A percentile compares a stretch with the other conserved stretches of the same genome.
Conservation (phyloP, 1,284 basidiomycete species). For the Cutaneotrichosporon sp. region DNA sequence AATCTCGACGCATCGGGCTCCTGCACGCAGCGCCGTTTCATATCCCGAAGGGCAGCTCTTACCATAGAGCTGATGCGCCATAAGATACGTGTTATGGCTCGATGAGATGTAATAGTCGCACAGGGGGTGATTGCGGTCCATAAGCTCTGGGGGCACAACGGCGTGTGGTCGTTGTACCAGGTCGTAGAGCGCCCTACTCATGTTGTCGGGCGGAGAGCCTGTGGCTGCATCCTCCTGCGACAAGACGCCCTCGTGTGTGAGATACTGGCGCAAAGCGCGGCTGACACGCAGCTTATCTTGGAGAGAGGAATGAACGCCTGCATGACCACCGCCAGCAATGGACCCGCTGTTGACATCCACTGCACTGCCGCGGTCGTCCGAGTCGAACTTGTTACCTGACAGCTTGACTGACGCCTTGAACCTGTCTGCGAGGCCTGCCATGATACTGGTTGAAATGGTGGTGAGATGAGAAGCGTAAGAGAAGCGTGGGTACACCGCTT, state of each 20-base stretch:
- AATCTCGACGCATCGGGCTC: conserved; percentile 19
- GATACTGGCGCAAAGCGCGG: conserved; percentile 7
- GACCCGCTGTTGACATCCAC: too few relatives aligned
- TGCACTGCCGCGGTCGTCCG: too few relatives aligned
- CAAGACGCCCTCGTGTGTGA: conserved; percentile 11
- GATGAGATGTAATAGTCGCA: conserved; percentile 87
- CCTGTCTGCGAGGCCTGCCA: too few relatives aligned
- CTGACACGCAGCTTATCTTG: conserved; percentile 9
- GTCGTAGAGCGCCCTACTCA: conserved; percentile 1
- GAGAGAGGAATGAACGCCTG: background rate
- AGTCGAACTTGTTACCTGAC: too few relatives aligned
- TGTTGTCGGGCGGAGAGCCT: background rate
- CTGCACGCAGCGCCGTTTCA: conserved; percentile 8
- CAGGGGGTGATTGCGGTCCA: conserved; percentile 56
- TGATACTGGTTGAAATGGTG: too few relatives aligned
- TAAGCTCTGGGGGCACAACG: conserved; percentile 5
- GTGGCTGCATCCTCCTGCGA: conserved; percentile 1
- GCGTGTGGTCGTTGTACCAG: conserved; percentile 12
- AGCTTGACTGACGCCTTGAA: too few relatives aligned
- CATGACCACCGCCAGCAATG: conserved; percentile 13
- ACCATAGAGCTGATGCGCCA: conserved; percentile 50
- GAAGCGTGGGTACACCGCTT: too few relatives aligned
- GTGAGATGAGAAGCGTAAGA: too few relatives aligned
- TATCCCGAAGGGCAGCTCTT: conserved; percentile 11
- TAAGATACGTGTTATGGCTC: conserved; percentile 95